A percentile compares a stretch with the other conserved stretches of the same genome.
Conservation (phyloP, 306 rosid genomes). For the Parietaria judaica region DNA sequence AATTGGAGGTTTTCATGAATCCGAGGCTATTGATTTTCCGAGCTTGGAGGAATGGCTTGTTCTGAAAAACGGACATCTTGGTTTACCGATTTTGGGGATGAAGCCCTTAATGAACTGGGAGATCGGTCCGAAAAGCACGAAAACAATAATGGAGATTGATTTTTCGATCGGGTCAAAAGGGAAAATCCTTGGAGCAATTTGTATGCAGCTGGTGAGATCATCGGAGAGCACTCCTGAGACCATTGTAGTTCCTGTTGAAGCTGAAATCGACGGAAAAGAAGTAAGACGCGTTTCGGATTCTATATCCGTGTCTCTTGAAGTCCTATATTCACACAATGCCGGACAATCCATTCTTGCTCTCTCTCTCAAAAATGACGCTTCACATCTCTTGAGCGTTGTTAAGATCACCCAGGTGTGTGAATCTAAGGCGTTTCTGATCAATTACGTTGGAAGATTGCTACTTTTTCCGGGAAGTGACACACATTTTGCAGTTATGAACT, state of each 20-base stretch:
- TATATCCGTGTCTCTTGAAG: slow-evolving; percentile 58
- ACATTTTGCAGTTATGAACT: slow-evolving; percentile 61
- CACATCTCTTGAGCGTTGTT: slow-evolving; percentile 42
- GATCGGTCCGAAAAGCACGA: slow-evolving; percentile 65
- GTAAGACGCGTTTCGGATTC: slow-evolving; percentile 25
- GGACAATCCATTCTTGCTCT: slow-evolving; percentile 37
- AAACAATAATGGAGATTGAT: slow-evolving; percentile 62
- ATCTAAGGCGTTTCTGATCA: slow-evolving; percentile 39
- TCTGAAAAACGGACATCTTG: slow-evolving; percentile 45
- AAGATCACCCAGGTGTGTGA: slow-evolving; percentile 52
- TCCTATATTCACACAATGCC: slow-evolving; percentile 36
- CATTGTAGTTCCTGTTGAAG: slow-evolving; percentile 78
- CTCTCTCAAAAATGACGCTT: slow-evolving; percentile 56
- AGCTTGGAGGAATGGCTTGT: slow-evolving; percentile 56
- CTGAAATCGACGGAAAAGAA: slow-evolving; percentile 36
- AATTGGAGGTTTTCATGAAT: slow-evolving; percentile 34
- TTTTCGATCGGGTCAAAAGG: slow-evolving; percentile 51
- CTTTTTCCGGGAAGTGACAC: slow-evolving; percentile 76
- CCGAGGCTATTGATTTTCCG: slow-evolving; percentile 32
- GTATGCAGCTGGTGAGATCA: slow-evolving; percentile 61
- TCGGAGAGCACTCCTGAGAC: slow-evolving; percentile 61
- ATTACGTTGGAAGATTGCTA: slow-evolving; percentile 58
- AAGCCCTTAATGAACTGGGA: slow-evolving; percentile 75
- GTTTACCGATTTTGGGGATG: slow-evolving; percentile 52
- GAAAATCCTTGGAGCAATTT: slow-evolving; percentile 65